These are phyloP conservation scores for Helminthosporium solani DNA, from an alignment of 2,329 filamentous ascomycete genomes.

Conservation along the genomic window DNA sequence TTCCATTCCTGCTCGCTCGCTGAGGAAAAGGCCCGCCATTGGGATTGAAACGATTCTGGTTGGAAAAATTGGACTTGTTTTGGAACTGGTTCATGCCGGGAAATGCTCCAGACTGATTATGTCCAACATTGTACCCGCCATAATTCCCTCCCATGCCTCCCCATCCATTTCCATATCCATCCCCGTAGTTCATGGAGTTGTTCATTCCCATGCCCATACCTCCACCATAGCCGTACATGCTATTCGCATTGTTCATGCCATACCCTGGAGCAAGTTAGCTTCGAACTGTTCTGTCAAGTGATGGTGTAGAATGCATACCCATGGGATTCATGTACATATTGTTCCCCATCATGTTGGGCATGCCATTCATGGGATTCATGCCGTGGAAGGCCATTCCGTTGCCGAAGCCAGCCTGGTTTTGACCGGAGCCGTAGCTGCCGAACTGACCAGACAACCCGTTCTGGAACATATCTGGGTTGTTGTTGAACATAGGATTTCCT, in stretches of 20 bases:
- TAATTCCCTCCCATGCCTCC: constrained; percentile 70
- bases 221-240: constrained; percentile 74
- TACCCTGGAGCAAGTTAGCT: constrained; percentile 27
- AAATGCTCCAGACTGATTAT: constrained; percentile 54
- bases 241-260: constrained; percentile 69
- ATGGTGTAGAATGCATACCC: constrained; percentile 61
- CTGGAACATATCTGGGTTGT: constrained; percentile 26
- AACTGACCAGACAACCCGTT: constrained; percentile 31
- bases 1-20: constrained; percentile 45
- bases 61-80: constrained; percentile 62
- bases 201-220: constrained; percentile 73
- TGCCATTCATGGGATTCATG: constrained; percentile 38
- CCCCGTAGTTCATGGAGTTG: constrained; percentile 64
- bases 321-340: constrained; percentile 76
- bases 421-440: constrained; percentile 47
- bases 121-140: constrained; percentile 59
- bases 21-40: constrained; percentile 59
- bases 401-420: constrained; percentile 50
- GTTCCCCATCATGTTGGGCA: constrained; percentile 51
- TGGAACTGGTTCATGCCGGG: constrained; percentile 55
- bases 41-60: constrained; percentile 75
- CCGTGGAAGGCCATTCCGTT: constrained; percentile 62
- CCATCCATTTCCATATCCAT: constrained; percentile 63
- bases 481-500: constrained; percentile 20
- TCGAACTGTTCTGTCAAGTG: constrained; percentile 5